Evolutionary conservation across 1,284 basidiomycete genomes (phyloP).

Genomic region (Cutaneotrichosporon arboriforme): DNA sequence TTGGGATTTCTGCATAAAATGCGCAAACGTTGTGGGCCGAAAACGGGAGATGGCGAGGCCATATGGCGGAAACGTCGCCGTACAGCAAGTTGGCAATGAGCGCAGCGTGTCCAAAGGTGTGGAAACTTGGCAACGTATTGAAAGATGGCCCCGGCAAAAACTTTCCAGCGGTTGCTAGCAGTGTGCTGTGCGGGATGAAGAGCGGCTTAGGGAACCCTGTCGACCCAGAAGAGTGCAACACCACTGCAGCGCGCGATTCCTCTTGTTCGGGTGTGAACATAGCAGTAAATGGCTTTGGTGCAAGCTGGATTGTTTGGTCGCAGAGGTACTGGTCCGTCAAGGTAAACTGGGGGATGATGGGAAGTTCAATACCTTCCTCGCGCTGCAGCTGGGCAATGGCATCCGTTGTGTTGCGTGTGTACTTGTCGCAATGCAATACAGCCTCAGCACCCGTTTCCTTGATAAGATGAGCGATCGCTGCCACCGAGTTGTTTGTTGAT

Average conservation of each 20-base stretch:
- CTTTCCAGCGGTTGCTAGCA: conserved; percentile 39
- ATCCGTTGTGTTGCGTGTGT: too few relatives aligned
- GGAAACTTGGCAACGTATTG: conserved; percentile 52
- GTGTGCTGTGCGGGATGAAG: conserved; percentile 39
- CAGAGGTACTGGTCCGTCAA: too few relatives aligned
- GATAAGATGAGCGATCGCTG: conserved; percentile 57
- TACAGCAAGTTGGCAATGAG: conserved; percentile 50
- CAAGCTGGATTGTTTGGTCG: too few relatives aligned
- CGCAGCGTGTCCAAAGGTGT: conserved; percentile 52
- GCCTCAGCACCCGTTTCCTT: conserved; percentile 45
- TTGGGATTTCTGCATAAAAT: conserved; percentile 37
- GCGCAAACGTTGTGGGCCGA: conserved; percentile 52
- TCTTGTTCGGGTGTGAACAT: conserved; percentile 53
- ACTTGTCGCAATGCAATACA: too few relatives aligned
- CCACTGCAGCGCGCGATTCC: conserved; percentile 50
- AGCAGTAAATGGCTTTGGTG: conserved; percentile 34
- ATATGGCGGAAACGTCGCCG: conserved; percentile 52
- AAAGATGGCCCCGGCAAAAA: conserved; percentile 49
- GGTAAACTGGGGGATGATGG: too few relatives aligned
- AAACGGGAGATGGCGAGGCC: conserved; percentile 54
- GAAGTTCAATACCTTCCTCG: too few relatives aligned
- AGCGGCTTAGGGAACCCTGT: conserved; percentile 51
- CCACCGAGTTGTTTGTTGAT: conserved; percentile 56
- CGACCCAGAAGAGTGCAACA: conserved; percentile 60
- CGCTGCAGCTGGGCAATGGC: too few relatives aligned